Evolutionary conservation across 345 rosid genomes (phyloP).

Genomic region (Diplotaxis tenuifolia): DNA sequence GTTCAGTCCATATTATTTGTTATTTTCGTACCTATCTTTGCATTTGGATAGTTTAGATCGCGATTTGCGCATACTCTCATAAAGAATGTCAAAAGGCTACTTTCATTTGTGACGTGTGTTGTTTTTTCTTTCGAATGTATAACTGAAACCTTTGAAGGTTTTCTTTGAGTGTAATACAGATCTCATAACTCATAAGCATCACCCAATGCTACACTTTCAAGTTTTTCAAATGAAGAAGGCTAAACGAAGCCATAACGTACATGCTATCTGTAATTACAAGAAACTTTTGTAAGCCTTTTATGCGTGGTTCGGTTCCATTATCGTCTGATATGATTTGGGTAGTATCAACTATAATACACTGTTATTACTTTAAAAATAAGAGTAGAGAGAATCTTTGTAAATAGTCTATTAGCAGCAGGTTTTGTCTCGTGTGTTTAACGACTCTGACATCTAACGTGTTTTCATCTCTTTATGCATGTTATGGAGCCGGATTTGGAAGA

Average conservation of each 20-base stretch:
- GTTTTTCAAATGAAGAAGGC: background rate
- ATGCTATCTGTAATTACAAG: background rate
- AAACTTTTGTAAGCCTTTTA: background rate
- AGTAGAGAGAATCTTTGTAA: conserved; percentile 21
- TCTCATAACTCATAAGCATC: background rate
- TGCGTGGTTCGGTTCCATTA: conserved; percentile 7
- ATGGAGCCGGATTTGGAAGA: conserved; percentile 41
- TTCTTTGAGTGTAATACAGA: background rate
- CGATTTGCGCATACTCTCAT: background rate
- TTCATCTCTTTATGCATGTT: conserved; percentile 29
- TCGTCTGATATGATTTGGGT: conserved; percentile 7
- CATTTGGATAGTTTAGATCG: background rate
- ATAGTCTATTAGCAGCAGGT: conserved; percentile 27
- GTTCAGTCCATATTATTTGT: background rate
- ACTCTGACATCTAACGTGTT: conserved; percentile 36
- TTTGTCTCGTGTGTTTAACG: conserved; percentile 32
- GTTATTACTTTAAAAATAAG: background rate
- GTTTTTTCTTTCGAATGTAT: background rate
- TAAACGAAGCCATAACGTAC: background rate
- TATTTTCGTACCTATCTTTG: background rate
- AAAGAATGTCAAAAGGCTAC: background rate
- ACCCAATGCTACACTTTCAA: background rate
- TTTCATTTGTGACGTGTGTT: background rate
- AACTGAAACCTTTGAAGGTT: background rate
- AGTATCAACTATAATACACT: background rate